Evolutionary conservation across 306 rosid species (phyloP).

Genomic region (Glycine soja): DNA sequence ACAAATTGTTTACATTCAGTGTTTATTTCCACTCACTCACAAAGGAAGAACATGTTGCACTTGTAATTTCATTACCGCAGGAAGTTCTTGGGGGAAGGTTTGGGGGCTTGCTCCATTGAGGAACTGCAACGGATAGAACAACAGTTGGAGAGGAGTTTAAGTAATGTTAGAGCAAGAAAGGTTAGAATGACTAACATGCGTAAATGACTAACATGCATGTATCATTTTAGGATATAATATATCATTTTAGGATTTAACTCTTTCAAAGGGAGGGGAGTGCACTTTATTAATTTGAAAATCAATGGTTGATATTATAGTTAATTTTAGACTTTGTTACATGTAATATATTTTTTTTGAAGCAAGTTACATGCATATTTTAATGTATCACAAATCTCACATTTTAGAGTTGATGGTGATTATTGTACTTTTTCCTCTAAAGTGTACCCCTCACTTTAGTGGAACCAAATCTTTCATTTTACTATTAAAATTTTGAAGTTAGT

Average conservation of each 20-base stretch:
- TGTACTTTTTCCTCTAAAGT: no score
- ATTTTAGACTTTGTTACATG: no score
- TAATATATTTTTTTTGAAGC: no score
- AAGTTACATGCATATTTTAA: no score
- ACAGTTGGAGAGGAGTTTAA: conserved; percentile 71
- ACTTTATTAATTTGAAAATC: no score
- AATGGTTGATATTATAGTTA: no score
- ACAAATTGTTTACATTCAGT: background rate
- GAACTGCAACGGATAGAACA: conserved; percentile 73
- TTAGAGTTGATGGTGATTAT: no score
- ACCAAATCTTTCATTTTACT: background rate
- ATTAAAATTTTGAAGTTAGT: background rate
- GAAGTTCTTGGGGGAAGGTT: conserved; percentile 73
- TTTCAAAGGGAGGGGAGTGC: no score
- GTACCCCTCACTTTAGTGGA: no score
- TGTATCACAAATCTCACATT: no score
- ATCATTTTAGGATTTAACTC: no score
- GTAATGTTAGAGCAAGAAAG: conserved; percentile 72
- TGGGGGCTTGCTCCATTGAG: conserved; percentile 67
- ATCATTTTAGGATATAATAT: no score
- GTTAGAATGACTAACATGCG: conserved; percentile 41
- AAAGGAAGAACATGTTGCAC: background rate
- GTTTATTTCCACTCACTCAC: background rate
- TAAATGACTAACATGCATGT: background rate
- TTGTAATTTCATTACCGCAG: conserved; percentile 50